Evolutionary conservation across 1,284 basidiomycete genomes (phyloP).

Genomic region (Microbotryum intermedium): DNA sequence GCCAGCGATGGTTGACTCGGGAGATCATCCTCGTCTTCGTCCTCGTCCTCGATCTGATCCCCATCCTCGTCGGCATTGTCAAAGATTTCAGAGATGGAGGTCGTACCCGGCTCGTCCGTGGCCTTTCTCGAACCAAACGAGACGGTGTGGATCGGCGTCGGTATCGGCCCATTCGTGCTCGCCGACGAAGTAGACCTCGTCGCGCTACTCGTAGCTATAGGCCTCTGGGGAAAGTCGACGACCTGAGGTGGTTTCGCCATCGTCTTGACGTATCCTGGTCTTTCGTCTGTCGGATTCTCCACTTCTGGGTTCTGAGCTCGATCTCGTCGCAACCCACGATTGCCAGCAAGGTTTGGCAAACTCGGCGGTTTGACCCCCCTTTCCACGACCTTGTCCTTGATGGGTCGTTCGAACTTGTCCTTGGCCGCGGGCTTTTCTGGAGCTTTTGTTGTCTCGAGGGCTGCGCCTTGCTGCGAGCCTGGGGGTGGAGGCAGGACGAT

Average conservation of each 20-base stretch:
- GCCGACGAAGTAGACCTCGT: not conserved
- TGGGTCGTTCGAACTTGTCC: constrained; percentile 6
- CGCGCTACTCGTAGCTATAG: not conserved
- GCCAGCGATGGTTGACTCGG: not conserved
- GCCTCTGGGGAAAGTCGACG: not conserved
- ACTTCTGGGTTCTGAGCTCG: not conserved
- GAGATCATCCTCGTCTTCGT: constrained; percentile 1
- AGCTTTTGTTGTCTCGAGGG: not conserved
- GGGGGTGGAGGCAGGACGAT: constrained; percentile 15
- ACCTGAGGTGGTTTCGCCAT: not conserved
- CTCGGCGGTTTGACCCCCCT: constrained; percentile 11
- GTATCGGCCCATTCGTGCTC: not conserved
- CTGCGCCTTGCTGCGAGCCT: not conserved
- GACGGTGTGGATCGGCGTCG: constrained; percentile 24
- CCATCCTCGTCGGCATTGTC: too few species aligned
- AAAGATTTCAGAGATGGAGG: too few species aligned
- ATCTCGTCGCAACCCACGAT: not conserved
- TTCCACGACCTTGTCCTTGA: constrained; percentile 25
- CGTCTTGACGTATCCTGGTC: constrained; percentile 1
- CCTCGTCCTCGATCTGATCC: constrained; percentile 7
- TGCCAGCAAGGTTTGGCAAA: not conserved
- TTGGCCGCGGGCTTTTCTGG: not conserved
- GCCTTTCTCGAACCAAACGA: constrained; percentile 6
- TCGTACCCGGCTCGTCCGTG: too few species aligned
- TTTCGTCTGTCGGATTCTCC: constrained; percentile 10